Evolutionary conservation across 2,329 filamentous ascomycete genomes (phyloP), one percentile per base, ranked within the genome.

Genomic region (Ophiostoma sp.): DNA sequence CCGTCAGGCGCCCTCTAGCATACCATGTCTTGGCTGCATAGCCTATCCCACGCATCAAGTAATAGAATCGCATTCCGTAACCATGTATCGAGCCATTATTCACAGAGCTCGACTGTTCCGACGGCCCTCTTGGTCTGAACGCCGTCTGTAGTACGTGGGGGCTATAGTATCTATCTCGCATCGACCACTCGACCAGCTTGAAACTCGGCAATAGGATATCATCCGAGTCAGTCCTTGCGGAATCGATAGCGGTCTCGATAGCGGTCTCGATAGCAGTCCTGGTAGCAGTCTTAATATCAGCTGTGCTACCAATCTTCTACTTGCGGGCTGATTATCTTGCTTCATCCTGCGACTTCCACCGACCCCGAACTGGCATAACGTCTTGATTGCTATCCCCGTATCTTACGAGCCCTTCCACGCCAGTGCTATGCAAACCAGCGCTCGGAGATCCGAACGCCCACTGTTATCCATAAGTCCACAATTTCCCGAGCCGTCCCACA

Each of bases 51-150:
- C 49, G 18, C 49, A 55, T 55, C 49, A 9, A 36, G 49, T 55
- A 55, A 55, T 55, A 18, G 49, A 55, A 55, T 27, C 49, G 6
- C 49, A 55, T 11, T 18, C 49, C 5, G n/a, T 55, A 7, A n/a
- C 49, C 27, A 18, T 36, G 49, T 55, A 55, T 55, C 49, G 18
- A 55, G 49, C 49, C 49, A 55, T 55, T 55, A 55, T 55, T n/a
- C n/a, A 55, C 18, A 8, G 8, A 12, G 49, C 49, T 55, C 49
- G 27, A n/a, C 49, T 55, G 49, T 55, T 55, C 18, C n/a, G n/a
- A 55, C 8, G 9, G 47, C n/a, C 12, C 5, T 16, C 4, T 5
- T 47, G 14, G 12, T 47, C 27, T 55, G 18, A 55, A 55, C 49
- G 49, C 49, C 49, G 49, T 55, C 49, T 55, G 2, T 4, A 36